Evolutionary conservation across 1,284 basidiomycete genomes (phyloP).

Genomic region (Ceratobasidium sp.): DNA sequence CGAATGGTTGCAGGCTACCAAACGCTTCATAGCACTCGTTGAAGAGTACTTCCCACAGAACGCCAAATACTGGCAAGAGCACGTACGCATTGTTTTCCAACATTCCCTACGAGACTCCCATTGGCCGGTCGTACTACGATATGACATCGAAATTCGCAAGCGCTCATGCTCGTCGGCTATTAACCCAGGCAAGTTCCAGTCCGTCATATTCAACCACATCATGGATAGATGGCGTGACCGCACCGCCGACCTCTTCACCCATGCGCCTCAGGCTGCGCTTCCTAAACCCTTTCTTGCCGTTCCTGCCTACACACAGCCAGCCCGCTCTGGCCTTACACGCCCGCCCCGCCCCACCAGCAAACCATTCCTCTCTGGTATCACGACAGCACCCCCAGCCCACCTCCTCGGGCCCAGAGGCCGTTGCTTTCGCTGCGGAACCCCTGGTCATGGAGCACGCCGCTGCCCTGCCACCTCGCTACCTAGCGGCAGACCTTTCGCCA

Average conservation of each 20-base stretch:
- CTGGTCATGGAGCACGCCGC: too few species aligned
- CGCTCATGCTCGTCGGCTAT: background rate
- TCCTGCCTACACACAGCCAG: too few species aligned
- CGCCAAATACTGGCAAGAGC: background rate
- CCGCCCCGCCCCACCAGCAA: background rate
- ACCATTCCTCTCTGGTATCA: background rate
- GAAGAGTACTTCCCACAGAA: background rate
- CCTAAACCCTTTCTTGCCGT: too few species aligned
- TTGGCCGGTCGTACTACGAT: background rate
- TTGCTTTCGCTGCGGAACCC: background rate
- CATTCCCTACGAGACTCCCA: background rate
- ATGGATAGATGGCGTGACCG: background rate
- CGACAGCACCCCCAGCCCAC: background rate
- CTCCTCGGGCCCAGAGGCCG: background rate
- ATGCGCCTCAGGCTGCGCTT: background rate
- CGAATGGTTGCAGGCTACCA: background rate
- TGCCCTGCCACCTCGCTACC: too few species aligned
- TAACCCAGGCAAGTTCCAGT: background rate
- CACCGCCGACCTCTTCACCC: background rate
- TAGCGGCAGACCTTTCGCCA: too few species aligned
- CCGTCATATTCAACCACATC: background rate
- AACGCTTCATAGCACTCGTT: background rate
- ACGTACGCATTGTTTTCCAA: background rate
- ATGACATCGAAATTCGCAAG: background rate
- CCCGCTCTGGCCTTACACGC: too few species aligned